Evolutionary conservation across 2,329 filamentous ascomycete genomes (phyloP), one percentile per base, ranked within the genome.

Genomic region (Alternaria novae-zelandiae): DNA sequence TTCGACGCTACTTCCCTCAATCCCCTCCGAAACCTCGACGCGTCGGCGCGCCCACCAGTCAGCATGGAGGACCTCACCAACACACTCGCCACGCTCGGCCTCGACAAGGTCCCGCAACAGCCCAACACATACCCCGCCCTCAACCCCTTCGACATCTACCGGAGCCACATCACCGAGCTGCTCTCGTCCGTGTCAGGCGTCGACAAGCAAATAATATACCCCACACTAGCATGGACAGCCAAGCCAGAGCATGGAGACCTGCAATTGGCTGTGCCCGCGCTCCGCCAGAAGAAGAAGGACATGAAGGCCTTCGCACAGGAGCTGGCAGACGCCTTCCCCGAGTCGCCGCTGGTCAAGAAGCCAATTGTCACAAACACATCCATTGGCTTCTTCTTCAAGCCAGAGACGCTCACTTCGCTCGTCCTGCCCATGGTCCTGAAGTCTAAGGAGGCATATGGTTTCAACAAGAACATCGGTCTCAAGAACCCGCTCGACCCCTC

Each of bases 171-270:
- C 67, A 89, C 91, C 65, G 85, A 90, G 45, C 83, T 92, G 53
- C 82, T 96, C 44, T 83, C 87, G 32, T 83, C 87, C 20, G 86
- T 93, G 64, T 92, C 90, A 3, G 91, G 90, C 21, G 90, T 93
- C 26, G 90, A 92, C 61, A 79, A 85, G 32, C 83, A 86, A 57
- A 88, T 93, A 71, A 90, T 96, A 76, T 94, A 92, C 81, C 88
- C 88, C 25, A 88, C 89, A 41, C 83, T 97, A 45, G 87, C 91
- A 82, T 95, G 92, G 91, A 95, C 93, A 6, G 85, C 88, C 66
- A 88, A 90, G 41, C 84, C 94, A 21, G 93, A 96, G 69, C 93
- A 94, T 83, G 93, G 93, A 51, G 93, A 97, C 80, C 82, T 96
- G 71, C 87, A 92, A 57, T 82, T 97, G 50, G 90, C 93, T 9